Base-by-base conservation (phyloP, 2,329 filamentous ascomycete species). In the Septoria petroselini region DNA sequence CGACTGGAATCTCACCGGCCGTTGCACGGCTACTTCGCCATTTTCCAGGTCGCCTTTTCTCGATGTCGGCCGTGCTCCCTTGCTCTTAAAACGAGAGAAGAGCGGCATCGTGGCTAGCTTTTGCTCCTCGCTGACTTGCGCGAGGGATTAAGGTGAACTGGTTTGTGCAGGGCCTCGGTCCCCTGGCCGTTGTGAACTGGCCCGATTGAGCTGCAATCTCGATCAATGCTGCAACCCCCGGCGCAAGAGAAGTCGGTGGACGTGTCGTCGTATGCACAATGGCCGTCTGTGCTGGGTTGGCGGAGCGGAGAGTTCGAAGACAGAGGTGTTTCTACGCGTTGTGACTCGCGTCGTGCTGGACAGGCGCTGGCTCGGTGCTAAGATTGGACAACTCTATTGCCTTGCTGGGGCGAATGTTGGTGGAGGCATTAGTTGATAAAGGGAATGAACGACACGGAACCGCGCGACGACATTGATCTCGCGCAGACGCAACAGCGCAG, bases 1-100 rank as follows among this genome's bases (percentile, higher is more conserved):
- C 87, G 54, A 88, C 86, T 66, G 58, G 86, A 89, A 96, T 70
- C 79, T 80, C 19, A 46, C 50, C 48, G 86, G 87, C 71, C 90
- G 89, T 54, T 77, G 71, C 30, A 83, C 81, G 77, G 61, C 61
- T 72, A 80, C 45, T n/a, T 48, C 37, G 31, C 45, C 45, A 35
- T 51, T 53, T 45, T 58, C 58, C 27, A 49, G 33, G 43, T 57
- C 55, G 25, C 57, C 48, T 21, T 54, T 52, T 73, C 90, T 87
- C 52, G 73, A 72, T 69, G 81, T 84, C 50, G 64, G 73, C 68
- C 59, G 74, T 71, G 58, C 54, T 73, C 93, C 88, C 73, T 85
- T 90, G 73, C 80, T 79, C 77, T 88, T 89, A 71, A 91, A 80
- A 52, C 74, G 76, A 51, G 78, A 78, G 64, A 83, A 79, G 65